phyloP scores from a whole-genome alignment of 2,329 filamentous ascomycete species.

The Lithohypha guttulata region DNA sequence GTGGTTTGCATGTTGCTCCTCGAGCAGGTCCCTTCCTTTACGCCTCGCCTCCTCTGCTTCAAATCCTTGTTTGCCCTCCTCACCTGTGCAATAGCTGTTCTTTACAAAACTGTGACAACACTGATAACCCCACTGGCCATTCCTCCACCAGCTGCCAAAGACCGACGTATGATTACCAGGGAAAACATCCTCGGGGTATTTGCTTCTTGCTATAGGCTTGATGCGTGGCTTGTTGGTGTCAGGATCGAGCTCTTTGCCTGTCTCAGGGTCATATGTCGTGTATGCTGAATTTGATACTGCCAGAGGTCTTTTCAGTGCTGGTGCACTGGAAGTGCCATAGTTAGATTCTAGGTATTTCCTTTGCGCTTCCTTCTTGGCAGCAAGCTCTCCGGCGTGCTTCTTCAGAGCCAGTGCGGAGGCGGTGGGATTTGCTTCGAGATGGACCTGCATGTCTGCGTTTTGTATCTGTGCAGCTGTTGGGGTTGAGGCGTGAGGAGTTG shows the following conservation, averaged over 20 bases:
- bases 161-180: constrained; percentile 86
- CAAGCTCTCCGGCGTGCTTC: constrained; percentile 64
- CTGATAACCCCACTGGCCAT: constrained; percentile 90
- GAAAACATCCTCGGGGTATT: constrained; percentile 79
- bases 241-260: constrained; percentile 3
- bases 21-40: constrained; percentile 33
- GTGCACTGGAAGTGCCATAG: constrained; percentile 55
- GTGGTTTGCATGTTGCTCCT: constrained; percentile 15
- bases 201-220: constrained; percentile 67
- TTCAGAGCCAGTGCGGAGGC: constrained; percentile 76
- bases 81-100: constrained; percentile 95
- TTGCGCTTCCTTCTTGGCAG: constrained; percentile 56
- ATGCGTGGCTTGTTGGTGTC: constrained; percentile 60
- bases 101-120: constrained; percentile 91
- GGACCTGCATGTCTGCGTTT: constrained; percentile 64
- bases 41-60: constrained; percentile 60
- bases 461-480: constrained; percentile 20
- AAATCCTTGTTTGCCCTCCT: constrained; percentile 71
- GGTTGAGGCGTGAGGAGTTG: not conserved
- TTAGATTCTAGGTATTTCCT: constrained; percentile 65
- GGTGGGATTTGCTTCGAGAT: constrained; percentile 93
- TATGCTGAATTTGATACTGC: constrained; percentile 53
- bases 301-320: not conserved
- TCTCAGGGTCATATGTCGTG: constrained; percentile 77
- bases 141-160: constrained; percentile 96